A percentile compares a stretch with the other conserved stretches of the same genome.
Conservation (phyloP, 306 rosid species). For the Prunus mira region DNA sequence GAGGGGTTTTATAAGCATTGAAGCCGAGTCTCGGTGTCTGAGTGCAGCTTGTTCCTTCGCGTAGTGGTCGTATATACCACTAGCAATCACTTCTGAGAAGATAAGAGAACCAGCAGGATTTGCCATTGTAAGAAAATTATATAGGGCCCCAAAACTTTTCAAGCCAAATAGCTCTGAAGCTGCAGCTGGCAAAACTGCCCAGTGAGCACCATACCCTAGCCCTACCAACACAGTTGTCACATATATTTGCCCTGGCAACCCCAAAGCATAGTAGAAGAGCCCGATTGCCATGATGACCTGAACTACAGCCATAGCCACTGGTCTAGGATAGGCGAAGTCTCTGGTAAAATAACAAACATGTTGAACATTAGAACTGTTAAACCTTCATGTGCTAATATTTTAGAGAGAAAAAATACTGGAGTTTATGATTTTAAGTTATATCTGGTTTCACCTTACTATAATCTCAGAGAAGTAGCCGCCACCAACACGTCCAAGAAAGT, state of each 20-base stretch:
- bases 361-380: constrained; percentile 16
- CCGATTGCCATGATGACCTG: constrained; percentile 76
- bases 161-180: constrained; percentile 84
- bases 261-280: constrained; percentile 65
- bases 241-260: constrained; percentile 82
- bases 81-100: constrained; percentile 57
- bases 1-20: constrained; percentile 17
- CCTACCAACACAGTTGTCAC: constrained; percentile 66
- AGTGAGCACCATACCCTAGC: constrained; percentile 90
- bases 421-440: not conserved
- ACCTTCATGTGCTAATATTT: not conserved
- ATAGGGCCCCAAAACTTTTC: constrained; percentile 67
- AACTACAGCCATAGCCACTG: constrained; percentile 54
- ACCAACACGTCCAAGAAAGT: constrained; percentile 92
- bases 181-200: constrained; percentile 87
- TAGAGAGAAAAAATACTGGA: not conserved
- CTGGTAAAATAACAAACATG: constrained; percentile 41
- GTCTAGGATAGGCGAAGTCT: constrained; percentile 74
- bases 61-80: constrained; percentile 60
- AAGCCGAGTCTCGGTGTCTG: not conserved
- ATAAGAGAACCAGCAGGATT: constrained; percentile 68
- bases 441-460: constrained; percentile 51
- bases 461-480: constrained; percentile 93
- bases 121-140: constrained; percentile 61
- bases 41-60: constrained; percentile 51